A percentile compares a stretch with the other conserved stretches of the same genome.
phyloP scores from a whole-genome alignment of 2,329 filamentous ascomycete genomes.

The Cercospora canescens region DNA sequence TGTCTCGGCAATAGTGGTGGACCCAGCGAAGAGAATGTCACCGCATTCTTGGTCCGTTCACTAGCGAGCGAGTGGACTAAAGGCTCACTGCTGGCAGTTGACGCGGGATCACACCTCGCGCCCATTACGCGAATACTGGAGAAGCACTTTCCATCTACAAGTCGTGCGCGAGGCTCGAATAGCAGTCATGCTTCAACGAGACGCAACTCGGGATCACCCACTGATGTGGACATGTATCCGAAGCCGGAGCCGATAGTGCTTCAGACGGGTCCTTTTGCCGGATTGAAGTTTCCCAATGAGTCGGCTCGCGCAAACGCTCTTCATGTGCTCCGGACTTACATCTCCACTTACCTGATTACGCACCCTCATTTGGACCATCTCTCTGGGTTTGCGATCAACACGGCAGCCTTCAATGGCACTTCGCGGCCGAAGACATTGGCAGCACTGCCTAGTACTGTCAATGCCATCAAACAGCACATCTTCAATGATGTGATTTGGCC shows the following conservation, averaged over 20 bases:
- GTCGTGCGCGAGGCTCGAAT: conserved; percentile 21
- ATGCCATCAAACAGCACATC: conserved; percentile 88
- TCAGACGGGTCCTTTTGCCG: conserved; percentile 72
- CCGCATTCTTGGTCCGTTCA: conserved; percentile 84
- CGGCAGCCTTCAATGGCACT: conserved; percentile 76
- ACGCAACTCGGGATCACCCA: conserved; percentile 15
- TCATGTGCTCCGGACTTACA: conserved; percentile 73
- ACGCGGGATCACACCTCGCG: conserved; percentile 86
- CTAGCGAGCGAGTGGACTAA: conserved; percentile 75
- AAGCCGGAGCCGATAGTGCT: conserved; percentile 53
- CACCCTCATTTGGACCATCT: conserved; percentile 98
- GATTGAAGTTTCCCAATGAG: conserved; percentile 67
- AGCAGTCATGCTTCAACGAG: conserved; percentile 16
- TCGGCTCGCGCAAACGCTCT: conserved; percentile 76
- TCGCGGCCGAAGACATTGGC: conserved; percentile 80
- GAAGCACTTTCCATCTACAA: conserved; percentile 49
- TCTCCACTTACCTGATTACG: conserved; percentile 89
- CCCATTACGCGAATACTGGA: conserved; percentile 80
- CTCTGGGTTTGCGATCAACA: conserved; percentile 89
- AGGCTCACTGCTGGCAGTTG: conserved; percentile 84
- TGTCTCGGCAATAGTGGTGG: conserved; percentile 78
- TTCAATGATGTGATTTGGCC: conserved; percentile 99
- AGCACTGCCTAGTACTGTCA: conserved; percentile 83
- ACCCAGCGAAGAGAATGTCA: conserved; percentile 85
- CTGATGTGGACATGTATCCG: conserved; percentile 19